Conservation (phyloP, 495 filamentous ascomycete genomes). For the Penicillium lividum region DNA sequence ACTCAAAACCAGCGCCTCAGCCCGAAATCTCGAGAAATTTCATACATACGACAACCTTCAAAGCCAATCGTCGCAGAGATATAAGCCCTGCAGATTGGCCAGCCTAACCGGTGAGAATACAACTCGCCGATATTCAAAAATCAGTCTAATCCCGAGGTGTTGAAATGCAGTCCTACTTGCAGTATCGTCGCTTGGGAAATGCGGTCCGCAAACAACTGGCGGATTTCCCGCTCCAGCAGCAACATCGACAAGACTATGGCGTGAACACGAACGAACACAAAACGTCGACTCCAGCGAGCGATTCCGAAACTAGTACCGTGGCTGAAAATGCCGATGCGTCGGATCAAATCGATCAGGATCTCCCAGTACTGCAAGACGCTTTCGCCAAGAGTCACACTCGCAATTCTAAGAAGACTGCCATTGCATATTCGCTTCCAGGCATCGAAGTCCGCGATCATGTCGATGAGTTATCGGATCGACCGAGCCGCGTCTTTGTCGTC, state of each 20-base stretch:
- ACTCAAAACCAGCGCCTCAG: too few relatives aligned
- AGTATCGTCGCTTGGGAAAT: conserved; percentile 42
- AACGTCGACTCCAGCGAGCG: neutral
- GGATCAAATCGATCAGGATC: conserved; percentile 3
- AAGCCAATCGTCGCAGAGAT: neutral
- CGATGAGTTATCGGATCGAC: conserved; percentile 27
- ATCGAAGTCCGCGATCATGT: conserved; percentile 36
- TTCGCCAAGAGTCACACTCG: conserved; percentile 18
- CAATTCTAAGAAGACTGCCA: conserved; percentile 30
- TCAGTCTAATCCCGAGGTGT: conserved; percentile 17
- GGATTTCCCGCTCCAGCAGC: neutral
- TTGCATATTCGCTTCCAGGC: conserved; percentile 37
- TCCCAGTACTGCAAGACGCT: neutral
- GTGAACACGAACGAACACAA: neutral
- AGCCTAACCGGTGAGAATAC: conserved; percentile 17
- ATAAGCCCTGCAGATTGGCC: neutral
- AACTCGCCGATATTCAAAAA: conserved; percentile 6
- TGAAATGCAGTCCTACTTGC: conserved; percentile 39
- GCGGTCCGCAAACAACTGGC: conserved; percentile 34
- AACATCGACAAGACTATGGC: neutral
- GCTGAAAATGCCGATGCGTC: neutral
- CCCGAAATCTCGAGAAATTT: neutral
- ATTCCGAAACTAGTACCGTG: neutral
- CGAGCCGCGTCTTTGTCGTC: conserved; percentile 49
- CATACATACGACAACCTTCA: neutral